Evolutionary conservation across 1,139 yeast species (phyloP).

Genomic region (Kurtzmaniella quercitrusa): DNA sequence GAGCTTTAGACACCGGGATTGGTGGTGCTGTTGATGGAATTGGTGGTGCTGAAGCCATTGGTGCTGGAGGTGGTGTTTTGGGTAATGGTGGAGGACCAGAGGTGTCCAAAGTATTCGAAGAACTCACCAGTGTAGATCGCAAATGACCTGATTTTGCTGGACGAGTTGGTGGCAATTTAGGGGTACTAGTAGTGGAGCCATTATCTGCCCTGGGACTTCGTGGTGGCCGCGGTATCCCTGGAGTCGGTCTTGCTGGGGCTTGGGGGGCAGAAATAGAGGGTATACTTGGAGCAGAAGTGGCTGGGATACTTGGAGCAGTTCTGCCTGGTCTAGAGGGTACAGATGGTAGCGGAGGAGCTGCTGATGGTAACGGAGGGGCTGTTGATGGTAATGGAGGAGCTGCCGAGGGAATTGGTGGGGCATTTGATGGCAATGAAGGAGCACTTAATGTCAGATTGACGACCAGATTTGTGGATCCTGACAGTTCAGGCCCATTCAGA

Average conservation of each 20-base stretch:
- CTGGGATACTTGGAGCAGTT: neutral
- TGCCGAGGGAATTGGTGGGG: slow-evolving; percentile 17
- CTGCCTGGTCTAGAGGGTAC: slow-evolving; percentile 8
- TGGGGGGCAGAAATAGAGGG: slow-evolving; percentile 14
- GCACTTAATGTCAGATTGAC: slow-evolving; percentile 19
- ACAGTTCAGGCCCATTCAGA: slow-evolving; percentile 5
- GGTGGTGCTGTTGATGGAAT: slow-evolving; percentile 13
- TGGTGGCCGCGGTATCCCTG: slow-evolving; percentile 17
- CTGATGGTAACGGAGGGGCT: slow-evolving; percentile 21
- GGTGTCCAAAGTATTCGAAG: slow-evolving; percentile 11
- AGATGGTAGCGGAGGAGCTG: slow-evolving; percentile 16
- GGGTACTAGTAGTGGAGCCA: slow-evolving; percentile 23
- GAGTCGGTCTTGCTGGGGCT: slow-evolving; percentile 17
- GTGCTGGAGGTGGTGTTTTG: slow-evolving; percentile 13
- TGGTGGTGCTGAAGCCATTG: slow-evolving; percentile 16
- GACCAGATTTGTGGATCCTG: slow-evolving; percentile 22
- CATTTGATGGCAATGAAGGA: slow-evolving; percentile 13
- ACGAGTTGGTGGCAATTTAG: slow-evolving; percentile 30
- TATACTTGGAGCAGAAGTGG: slow-evolving; percentile 2
- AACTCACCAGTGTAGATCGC: slow-evolving; percentile 16
- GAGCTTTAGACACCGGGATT: slow-evolving; percentile 12
- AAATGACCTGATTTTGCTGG: slow-evolving; percentile 31
- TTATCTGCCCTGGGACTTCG: slow-evolving; percentile 4
- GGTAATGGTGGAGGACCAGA: slow-evolving; percentile 12
- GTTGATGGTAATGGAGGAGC: slow-evolving; percentile 16